These are phyloP conservation scores for Westerdykella sp. DNA, from an alignment of 2,329 filamentous ascomycete genomes.

Conservation along the genomic window DNA sequence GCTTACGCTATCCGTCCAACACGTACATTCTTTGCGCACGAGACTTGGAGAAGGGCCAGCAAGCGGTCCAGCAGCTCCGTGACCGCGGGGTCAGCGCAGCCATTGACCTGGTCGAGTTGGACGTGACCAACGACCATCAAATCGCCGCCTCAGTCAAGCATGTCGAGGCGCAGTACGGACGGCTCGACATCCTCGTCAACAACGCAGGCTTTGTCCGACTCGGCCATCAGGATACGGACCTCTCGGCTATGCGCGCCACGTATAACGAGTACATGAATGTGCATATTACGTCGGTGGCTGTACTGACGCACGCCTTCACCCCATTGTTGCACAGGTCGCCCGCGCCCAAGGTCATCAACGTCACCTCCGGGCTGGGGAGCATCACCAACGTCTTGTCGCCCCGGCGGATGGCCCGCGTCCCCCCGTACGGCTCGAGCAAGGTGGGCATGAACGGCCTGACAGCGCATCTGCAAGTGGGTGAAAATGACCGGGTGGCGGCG, in stretches of 20 bases:
- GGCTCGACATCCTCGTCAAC: constrained; percentile 78
- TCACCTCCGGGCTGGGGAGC: constrained; percentile 32
- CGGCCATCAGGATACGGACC: too few species aligned
- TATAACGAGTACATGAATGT: too few species aligned
- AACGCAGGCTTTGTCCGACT: constrained; percentile 58
- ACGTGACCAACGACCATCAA: constrained; percentile 29
- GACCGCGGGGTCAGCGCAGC: neutral
- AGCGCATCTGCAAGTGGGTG: neutral
- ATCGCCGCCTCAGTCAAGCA: constrained; percentile 31
- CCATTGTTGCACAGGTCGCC: constrained; percentile 31
- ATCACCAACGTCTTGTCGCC: constrained; percentile 9
- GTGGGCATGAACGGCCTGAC: constrained; percentile 34
- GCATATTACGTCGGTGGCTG: too few species aligned
- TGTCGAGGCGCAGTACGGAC: constrained; percentile 21
- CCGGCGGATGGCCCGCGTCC: neutral
- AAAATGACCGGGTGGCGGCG: too few species aligned
- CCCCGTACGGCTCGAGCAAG: constrained; percentile 32
- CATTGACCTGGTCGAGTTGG: constrained; percentile 24
- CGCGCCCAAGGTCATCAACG: constrained; percentile 30
- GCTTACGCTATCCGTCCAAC: too few species aligned
- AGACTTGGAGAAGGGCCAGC: too few species aligned
- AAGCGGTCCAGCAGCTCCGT: neutral
- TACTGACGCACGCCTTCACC: constrained; percentile 25
- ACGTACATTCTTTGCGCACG: too few species aligned
- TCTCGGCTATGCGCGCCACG: too few species aligned